Evolutionary conservation across 441 rosid species (phyloP), one percentile per base, ranked within the genome.

Genomic region (Daphne laureola): DNA sequence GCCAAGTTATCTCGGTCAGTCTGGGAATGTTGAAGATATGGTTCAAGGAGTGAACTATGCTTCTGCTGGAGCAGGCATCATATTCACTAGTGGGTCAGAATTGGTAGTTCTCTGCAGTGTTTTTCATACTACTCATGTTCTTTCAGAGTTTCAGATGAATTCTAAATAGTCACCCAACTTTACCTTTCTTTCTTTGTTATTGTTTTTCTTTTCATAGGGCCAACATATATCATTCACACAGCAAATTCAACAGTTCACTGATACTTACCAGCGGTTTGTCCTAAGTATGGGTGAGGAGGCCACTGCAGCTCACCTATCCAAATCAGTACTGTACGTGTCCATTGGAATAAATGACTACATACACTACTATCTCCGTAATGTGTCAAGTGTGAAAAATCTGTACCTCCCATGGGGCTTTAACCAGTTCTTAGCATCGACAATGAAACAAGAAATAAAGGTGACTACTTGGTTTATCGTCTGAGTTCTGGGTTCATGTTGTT

Each of bases 21-120:
- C 25, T 45, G 96, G 92, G 57, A 57, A 61, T 54, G 62, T 76
- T 17, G 77, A 75, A 53, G 80, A 72, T 38, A 82, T 89, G 94
- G 70, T 81, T 62, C 90, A 67, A 43, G 98, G 96, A 55, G 92
- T 89, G 38, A 92, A 88, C 66, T 88, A 79, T 57, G 98, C 96
- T 49, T 89, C 96, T 44, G 96, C 98, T n/a, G 96, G 80, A 55
- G 95, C 96, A 41, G 98, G 96, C 45, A 78, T 92, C 61, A 86
- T 92, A 54, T 89, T 82, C 73, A 74, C 87, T 2, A 92, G 94
- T 46, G 96, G 98, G 41, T 88, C 95, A 8, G 94, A 86, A 58
- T 51, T 92, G 84, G 96, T 91, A 74, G 11, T 8, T 31, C 38
- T 31, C 11, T 31, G 8, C 8, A 9, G 38, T 7, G 4, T 31